Base-by-base conservation (phyloP, 1,284 basidiomycete species). In the Peniophora sp. region DNA sequence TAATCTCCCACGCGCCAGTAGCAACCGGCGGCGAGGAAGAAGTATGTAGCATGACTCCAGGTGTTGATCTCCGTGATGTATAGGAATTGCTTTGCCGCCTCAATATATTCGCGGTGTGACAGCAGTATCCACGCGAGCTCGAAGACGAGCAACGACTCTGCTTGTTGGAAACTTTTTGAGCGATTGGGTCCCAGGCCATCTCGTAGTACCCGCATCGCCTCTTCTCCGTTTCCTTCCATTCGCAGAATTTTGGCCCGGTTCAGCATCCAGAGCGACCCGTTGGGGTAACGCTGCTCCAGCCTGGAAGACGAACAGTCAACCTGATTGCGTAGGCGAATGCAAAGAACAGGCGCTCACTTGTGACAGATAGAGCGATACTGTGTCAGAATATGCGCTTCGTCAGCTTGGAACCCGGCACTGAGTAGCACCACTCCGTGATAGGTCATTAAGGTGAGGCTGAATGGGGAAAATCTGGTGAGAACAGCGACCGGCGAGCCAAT, bases 41-140 rank as follows among this genome's bases (percentile, higher is more conserved):
- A 80, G 62, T 89, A 89, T 5, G 87, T 88, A 2, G 75, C 84
- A 49, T 86, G 86, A 60, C 81, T 84, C 86, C 86, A 89, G 51
- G 69, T 79, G 58, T 88, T 89, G 52, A 88, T 60, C 56, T 78
- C 74, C 2, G 78, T 83, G 57, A 89, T 70, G 50, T 68, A 70
- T 24, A 88, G 59, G 59, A 89, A 88, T 52, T 72, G 70, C 42
- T 83, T 76, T 0, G 84, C 84, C 1, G 82, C 75, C 55, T 88
- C 85, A 52, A 75, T 65, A 54, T 88, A 87, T 51, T 74, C 70
- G 47, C 83, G 67, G 54, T 86, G 76, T 1, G 79, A 73, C 3
- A 89, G 70, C 1, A 86, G 64, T 15, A 81, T 82, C 87, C 88
- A 90, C 0, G 84, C 83, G 1, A 90, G 72, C 61, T 90, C 87